Evolutionary conservation across 78 protist genomes (phyloP).

Genomic region (Speleostelium caveatum): DNA sequence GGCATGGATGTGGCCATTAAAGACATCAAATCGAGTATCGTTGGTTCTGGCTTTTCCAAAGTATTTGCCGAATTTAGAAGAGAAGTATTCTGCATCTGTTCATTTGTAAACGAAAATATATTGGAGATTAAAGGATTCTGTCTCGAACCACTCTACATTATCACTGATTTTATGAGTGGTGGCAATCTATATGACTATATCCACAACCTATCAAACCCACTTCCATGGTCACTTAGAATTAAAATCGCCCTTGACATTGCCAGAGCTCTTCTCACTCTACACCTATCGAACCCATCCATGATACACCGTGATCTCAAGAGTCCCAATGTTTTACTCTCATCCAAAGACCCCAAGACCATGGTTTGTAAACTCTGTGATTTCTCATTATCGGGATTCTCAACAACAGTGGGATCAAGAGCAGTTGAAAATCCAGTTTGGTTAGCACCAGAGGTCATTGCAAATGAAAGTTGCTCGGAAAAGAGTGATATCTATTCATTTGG

Average conservation of each 20-base stretch:
- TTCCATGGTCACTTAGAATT: slow-evolving; percentile 35
- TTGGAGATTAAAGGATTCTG: slow-evolving; percentile 74
- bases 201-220: slow-evolving; percentile 26
- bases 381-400: slow-evolving; percentile 66
- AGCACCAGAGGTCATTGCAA: slow-evolving; percentile 79
- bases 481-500: slow-evolving; percentile 78
- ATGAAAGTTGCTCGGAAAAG: slow-evolving; percentile 54
- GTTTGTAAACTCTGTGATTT: slow-evolving; percentile 71
- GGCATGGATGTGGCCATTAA: slow-evolving; percentile 51
- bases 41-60: slow-evolving; percentile 34
- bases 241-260: slow-evolving; percentile 57
- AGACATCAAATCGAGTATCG: slow-evolving; percentile 32
- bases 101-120: slow-evolving; percentile 57
- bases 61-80: slow-evolving; percentile 69
- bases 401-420: slow-evolving; percentile 20
- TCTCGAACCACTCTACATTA: slow-evolving; percentile 58
- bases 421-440: slow-evolving; percentile 85
- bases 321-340: slow-evolving; percentile 63
- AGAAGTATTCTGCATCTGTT: slow-evolving; percentile 54
- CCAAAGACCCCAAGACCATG: slow-evolving; percentile 13
- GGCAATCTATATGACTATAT: slow-evolving; percentile 75
- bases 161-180: slow-evolving; percentile 74
- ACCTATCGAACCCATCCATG: slow-evolving; percentile 54
- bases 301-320: slow-evolving; percentile 73
- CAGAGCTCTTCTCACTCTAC: slow-evolving; percentile 41